Conservation (phyloP, 2,329 filamentous ascomycete genomes). For the Tolypocladium ovalisporum region DNA sequence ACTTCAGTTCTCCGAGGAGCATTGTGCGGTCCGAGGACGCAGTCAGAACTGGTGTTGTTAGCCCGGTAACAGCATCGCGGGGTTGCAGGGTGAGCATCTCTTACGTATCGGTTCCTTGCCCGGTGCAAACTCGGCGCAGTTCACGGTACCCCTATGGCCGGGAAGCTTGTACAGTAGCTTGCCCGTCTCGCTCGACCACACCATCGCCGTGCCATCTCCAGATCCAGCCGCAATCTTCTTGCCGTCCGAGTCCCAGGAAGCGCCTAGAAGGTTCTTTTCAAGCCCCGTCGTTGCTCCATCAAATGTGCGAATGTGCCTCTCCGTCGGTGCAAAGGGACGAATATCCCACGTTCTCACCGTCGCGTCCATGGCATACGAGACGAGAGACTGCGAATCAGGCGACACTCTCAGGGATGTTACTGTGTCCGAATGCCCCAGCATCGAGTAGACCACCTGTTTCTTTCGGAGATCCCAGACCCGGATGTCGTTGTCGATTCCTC, state of each 20-base stretch:
- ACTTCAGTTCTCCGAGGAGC: slow-evolving; percentile 65
- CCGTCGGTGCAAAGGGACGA: slow-evolving; percentile 80
- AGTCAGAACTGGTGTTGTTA: slow-evolving; percentile 60
- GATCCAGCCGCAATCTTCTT: slow-evolving; percentile 82
- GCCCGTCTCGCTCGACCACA: slow-evolving; percentile 83
- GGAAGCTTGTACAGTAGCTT: slow-evolving; percentile 92
- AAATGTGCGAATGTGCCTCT: slow-evolving; percentile 76
- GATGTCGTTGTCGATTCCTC: slow-evolving; percentile 94
- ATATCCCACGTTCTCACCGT: slow-evolving; percentile 96
- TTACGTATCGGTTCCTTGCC: slow-evolving; percentile 77
- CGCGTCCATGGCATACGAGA: slow-evolving; percentile 90
- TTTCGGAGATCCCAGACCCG: slow-evolving; percentile 95
- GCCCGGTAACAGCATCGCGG: slow-evolving; percentile 6
- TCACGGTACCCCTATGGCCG: slow-evolving; percentile 89
- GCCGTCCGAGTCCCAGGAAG: slow-evolving; percentile 80
- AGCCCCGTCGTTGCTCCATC: slow-evolving; percentile 82
- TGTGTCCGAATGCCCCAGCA: slow-evolving; percentile 85
- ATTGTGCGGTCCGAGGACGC: slow-evolving; percentile 83
- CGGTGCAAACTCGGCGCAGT: slow-evolving; percentile 85
- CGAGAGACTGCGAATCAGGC: slow-evolving; percentile 78
- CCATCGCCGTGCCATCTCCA: slow-evolving; percentile 79
- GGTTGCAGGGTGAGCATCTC: slow-evolving; percentile 23
- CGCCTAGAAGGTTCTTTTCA: slow-evolving; percentile 84
- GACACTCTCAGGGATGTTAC: slow-evolving; percentile 86
- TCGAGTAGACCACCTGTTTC: slow-evolving; percentile 75